phyloP scores from a whole-genome alignment of 805 yeast genomes.

The Nakazawaea anatomiae region DNA sequence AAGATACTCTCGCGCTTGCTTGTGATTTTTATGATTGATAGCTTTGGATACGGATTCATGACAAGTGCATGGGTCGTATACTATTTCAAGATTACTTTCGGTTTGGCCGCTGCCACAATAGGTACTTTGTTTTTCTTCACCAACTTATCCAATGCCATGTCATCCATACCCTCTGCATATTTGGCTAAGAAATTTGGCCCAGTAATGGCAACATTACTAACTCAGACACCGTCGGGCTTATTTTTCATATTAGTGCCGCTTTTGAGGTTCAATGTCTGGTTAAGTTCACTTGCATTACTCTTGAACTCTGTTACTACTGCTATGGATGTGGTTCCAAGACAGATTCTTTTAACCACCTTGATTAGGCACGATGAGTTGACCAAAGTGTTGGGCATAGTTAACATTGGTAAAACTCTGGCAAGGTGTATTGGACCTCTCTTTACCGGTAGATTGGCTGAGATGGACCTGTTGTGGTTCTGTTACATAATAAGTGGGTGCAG shows the following conservation, averaged over 20 bases:
- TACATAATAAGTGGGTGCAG: constrained; percentile 47
- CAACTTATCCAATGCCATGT: constrained; percentile 55
- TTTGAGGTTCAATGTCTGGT: constrained; percentile 25
- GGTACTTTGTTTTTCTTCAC: constrained; percentile 67
- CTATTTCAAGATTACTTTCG: constrained; percentile 59
- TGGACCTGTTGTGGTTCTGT: constrained; percentile 39
- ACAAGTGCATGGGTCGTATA: constrained; percentile 85
- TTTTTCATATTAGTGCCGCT: constrained; percentile 52
- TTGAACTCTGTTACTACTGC: constrained; percentile 59
- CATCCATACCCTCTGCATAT: constrained; percentile 73
- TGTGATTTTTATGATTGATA: constrained; percentile 72
- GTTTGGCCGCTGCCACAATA: constrained; percentile 46
- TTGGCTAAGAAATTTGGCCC: constrained; percentile 71
- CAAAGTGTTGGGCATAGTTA: constrained; percentile 77
- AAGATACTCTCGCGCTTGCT: constrained; percentile 42
- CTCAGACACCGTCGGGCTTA: constrained; percentile 74
- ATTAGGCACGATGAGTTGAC: constrained; percentile 62
- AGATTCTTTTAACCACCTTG: constrained; percentile 65
- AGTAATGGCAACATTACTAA: constrained; percentile 62
- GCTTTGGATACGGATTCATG: constrained; percentile 86
- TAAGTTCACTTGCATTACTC: constrained; percentile 47
- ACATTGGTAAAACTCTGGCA: constrained; percentile 80
- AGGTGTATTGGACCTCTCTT: constrained; percentile 76
- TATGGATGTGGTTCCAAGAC: constrained; percentile 93
- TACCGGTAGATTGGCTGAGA: constrained; percentile 68